These are phyloP conservation scores for Nigrospora sphaerica DNA, from an alignment of 2,329 filamentous ascomycete genomes.

Conservation along the genomic window DNA sequence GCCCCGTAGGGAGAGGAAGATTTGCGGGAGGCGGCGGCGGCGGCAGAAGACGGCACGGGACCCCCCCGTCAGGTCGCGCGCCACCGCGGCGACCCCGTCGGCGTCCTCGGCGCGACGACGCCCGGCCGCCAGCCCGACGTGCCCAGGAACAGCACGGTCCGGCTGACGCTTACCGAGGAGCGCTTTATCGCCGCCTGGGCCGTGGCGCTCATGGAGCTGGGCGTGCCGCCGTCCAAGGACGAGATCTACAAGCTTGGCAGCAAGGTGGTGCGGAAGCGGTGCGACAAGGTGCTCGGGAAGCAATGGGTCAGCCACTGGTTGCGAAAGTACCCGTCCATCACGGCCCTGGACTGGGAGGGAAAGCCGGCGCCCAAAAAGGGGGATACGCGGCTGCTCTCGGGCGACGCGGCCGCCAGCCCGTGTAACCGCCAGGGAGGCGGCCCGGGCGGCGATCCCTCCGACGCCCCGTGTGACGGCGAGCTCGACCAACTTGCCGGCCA, in stretches of 20 bases:
- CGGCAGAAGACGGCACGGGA: constrained; percentile 8
- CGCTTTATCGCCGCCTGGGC: constrained; percentile 17
- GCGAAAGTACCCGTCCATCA: constrained; percentile 12
- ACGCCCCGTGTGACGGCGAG: too few relatives aligned
- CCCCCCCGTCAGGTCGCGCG: constrained; percentile 10
- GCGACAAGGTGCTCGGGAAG: constrained; percentile 13
- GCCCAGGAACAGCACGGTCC: constrained; percentile 12
- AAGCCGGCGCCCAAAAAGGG: too few relatives aligned
- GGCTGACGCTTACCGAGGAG: constrained; percentile 15
- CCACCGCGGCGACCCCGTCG: constrained; percentile 16
- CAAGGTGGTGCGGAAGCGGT: constrained; percentile 11
- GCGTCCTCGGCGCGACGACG: constrained; percentile 14
- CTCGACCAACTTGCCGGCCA: too few relatives aligned
- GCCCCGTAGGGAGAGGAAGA: constrained; percentile 13
- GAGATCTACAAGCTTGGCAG: constrained; percentile 15
- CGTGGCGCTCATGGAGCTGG: constrained; percentile 11
- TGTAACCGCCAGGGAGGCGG: too few relatives aligned
- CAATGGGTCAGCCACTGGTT: constrained; percentile 20
- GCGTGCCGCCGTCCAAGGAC: constrained; percentile 15
- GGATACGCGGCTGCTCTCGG: too few relatives aligned
- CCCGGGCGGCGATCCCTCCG: too few relatives aligned
- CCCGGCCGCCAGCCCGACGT: constrained; percentile 9
- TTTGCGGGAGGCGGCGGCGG: constrained; percentile 11
- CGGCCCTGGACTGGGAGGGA: constrained; percentile 1
- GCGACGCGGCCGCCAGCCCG: too few relatives aligned